phyloP scores from a whole-genome alignment of 108 stramenopile genomes.

The Seminavis robusta region DNA sequence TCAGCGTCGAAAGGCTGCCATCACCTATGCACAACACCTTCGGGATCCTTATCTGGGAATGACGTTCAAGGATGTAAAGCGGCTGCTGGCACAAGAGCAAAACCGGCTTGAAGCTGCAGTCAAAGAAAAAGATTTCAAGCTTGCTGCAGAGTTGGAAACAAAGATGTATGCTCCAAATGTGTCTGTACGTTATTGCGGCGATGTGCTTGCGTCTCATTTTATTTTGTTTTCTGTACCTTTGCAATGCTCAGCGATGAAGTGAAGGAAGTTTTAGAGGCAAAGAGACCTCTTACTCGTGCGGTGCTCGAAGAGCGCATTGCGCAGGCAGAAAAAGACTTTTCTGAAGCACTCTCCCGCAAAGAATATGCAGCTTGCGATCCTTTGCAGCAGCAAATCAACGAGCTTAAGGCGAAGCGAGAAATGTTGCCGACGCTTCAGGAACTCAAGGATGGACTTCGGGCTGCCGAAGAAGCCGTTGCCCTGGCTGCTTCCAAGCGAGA shows the following conservation, averaged over 20 bases:
- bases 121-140: conserved; percentile 56
- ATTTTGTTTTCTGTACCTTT: not conserved
- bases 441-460: conserved; percentile 45
- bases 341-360: conserved; percentile 68
- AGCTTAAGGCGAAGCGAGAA: conserved; percentile 44
- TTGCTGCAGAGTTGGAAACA: conserved; percentile 64
- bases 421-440: conserved; percentile 79
- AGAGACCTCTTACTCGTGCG: conserved; percentile 68
- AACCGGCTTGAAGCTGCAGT: conserved; percentile 61
- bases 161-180: conserved; percentile 41
- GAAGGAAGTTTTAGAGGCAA: conserved; percentile 56
- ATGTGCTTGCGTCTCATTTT: conserved; percentile 2
- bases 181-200: not conserved
- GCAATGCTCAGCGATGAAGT: conserved; percentile 2
- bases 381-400: conserved; percentile 70
- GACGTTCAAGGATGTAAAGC: conserved; percentile 63
- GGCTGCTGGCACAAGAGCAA: conserved; percentile 43
- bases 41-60: conserved; percentile 77
- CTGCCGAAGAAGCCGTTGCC: conserved; percentile 55
- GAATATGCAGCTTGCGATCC: conserved; percentile 67
- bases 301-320: conserved; percentile 64
- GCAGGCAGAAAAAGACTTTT: conserved; percentile 49
- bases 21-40: conserved; percentile 30
- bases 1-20: conserved; percentile 42
- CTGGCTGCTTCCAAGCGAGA: conserved; percentile 66